Evolutionary conservation across 2,329 filamentous ascomycete species (phyloP).

Genomic region (Stagonosporopsis vannaccii): DNA sequence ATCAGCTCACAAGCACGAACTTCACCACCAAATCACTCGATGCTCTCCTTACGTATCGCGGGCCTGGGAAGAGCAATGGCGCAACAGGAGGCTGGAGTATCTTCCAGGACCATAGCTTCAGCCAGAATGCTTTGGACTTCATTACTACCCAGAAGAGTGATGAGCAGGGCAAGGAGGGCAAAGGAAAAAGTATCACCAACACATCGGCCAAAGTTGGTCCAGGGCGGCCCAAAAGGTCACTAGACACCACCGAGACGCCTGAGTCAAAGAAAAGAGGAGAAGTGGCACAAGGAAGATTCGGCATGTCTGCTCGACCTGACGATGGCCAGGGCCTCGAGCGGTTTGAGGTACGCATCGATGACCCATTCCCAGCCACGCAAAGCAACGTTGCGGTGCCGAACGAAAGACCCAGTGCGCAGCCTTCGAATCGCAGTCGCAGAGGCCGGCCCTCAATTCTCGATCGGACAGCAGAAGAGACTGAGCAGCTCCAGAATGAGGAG

Average conservation of each 20-base stretch:
- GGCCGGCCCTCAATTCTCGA: constrained; percentile 47
- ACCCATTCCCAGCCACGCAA: constrained; percentile 46
- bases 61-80: constrained; percentile 72
- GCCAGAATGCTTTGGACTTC: constrained; percentile 60
- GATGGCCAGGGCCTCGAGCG: constrained; percentile 51
- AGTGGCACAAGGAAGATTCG: constrained; percentile 74
- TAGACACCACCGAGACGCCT: constrained; percentile 37
- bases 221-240: constrained; percentile 37
- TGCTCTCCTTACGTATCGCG: constrained; percentile 72
- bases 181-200: constrained; percentile 13
- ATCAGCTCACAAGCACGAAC: constrained; percentile 71
- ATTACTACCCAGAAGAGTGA: constrained; percentile 40
- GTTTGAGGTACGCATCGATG: constrained; percentile 59
- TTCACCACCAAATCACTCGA: constrained; percentile 75
- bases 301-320: constrained; percentile 53
- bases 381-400: constrained; percentile 17
- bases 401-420: constrained; percentile 20
- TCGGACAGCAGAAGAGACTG: constrained; percentile 39
- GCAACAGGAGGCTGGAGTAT: constrained; percentile 81
- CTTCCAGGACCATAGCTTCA: constrained; percentile 70
- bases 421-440: constrained; percentile 30
- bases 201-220: constrained; percentile 30
- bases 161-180: constrained; percentile 26
- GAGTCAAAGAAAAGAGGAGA: constrained; percentile 65
- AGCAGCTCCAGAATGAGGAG: constrained; percentile 34